Evolutionary conservation across 345 rosid genomes (phyloP).

Genomic region (Arabidopsis thaliana): TAIR10.1 NC_003074.8:19775001-19775500

Average conservation of each 20-base stretch:
- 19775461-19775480: conserved; percentile 48
- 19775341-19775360: conserved; percentile 30
- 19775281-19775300: conserved; percentile 11
- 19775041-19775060: conserved; percentile 54
- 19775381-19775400: conserved; percentile 32
- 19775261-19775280: conserved; percentile 20
- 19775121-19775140: not conserved
- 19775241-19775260: conserved; percentile 23
- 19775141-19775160: conserved; percentile 56
- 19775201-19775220: conserved; percentile 72
- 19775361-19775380: conserved; percentile 83
- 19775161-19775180: conserved; percentile 55
- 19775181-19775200: conserved; percentile 65
- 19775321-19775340: not conserved
- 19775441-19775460: conserved; percentile 8
- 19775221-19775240: conserved; percentile 61
- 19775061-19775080: conserved; percentile 20
- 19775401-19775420: conserved; percentile 20
- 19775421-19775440: conserved; percentile 15
- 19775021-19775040: conserved; percentile 59
- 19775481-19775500: conserved; percentile 67
- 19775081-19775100: not conserved
- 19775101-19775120: not conserved
- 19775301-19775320: not conserved
- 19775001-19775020: conserved; percentile 59